Evolutionary conservation across 371 early-diverging fungal species (phyloP).

Genomic region (Mortierella sp.): DNA sequence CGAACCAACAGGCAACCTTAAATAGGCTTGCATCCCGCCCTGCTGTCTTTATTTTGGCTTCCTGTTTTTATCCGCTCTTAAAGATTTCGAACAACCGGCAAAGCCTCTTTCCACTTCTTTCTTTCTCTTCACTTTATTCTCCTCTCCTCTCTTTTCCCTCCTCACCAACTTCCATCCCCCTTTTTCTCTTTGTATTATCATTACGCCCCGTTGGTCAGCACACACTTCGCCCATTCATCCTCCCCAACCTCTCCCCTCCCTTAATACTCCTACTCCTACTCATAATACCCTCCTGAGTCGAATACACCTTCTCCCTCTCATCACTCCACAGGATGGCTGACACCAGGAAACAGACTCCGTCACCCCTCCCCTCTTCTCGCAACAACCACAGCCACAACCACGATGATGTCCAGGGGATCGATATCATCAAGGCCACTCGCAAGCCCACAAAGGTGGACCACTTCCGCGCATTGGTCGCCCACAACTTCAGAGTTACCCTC

Average conservation of each 20-base stretch:
- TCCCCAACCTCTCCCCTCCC: not conserved
- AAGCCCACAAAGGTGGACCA: constrained; percentile 50
- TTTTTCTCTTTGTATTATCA: not conserved
- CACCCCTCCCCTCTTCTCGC: constrained; percentile 1
- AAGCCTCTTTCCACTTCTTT: no score
- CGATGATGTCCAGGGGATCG: constrained; percentile 34
- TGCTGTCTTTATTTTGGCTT: not conserved
- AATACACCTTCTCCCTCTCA: not conserved
- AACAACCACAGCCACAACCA: constrained; percentile 6
- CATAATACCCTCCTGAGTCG: not conserved
- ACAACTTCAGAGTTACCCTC: constrained; percentile 37
- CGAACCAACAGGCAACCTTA: not conserved
- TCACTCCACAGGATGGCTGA: constrained; percentile 14
- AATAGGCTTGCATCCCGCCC: not conserved
- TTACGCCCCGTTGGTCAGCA: not conserved
- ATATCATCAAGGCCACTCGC: constrained; percentile 47
- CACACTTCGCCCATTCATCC: not conserved
- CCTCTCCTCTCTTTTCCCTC: not conserved
- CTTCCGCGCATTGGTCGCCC: constrained; percentile 32
- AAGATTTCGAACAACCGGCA: not conserved
- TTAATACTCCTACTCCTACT: not conserved
- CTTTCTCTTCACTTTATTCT: not conserved
- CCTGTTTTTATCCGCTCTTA: not conserved
- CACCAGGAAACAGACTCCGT: constrained; percentile 1
- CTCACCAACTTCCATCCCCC: not conserved